phyloP scores from a whole-genome alignment of 805 yeast species.

The Ogataea nitratoaversa region DNA sequence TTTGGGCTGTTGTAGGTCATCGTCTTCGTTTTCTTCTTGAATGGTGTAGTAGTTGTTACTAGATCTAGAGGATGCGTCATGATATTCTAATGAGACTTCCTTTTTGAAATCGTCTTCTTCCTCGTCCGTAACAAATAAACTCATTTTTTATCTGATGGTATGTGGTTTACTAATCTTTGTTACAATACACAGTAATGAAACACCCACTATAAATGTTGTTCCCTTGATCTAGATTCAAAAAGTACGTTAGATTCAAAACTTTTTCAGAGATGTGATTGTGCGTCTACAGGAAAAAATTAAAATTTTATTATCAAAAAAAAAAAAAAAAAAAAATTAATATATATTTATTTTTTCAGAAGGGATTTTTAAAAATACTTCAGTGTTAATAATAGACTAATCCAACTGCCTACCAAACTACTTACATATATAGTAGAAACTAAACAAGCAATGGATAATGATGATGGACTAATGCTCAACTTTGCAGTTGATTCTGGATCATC shows the following conservation, averaged over 20 bases:
- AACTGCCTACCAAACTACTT: too few species aligned
- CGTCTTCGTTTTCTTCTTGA: constrained; percentile 10
- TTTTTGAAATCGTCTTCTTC: constrained; percentile 16
- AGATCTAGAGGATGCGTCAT: background rate
- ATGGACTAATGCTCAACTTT: constrained; percentile 74
- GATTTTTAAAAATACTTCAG: too few species aligned
- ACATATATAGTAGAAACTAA: too few species aligned
- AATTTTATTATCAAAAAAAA: too few species aligned
- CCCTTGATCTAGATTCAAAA: too few species aligned
- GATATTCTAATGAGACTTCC: background rate
- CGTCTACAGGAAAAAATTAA: background rate
- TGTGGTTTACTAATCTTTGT: too few species aligned
- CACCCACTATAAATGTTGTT: too few species aligned
- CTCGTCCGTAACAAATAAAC: constrained; percentile 34
- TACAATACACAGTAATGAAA: too few species aligned
- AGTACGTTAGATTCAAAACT: too few species aligned
- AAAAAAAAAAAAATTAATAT: too few species aligned
- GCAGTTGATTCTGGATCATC: constrained; percentile 33
- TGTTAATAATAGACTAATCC: too few species aligned
- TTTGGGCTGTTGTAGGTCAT: constrained; percentile 6
- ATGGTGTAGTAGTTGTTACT: background rate
- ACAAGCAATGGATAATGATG: constrained; percentile 41
- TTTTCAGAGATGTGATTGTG: background rate
- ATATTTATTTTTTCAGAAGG: constrained; percentile 1
- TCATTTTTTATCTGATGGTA: constrained; percentile 2